Evolutionary conservation across 768 basidiomycete species (phyloP).

Genomic region (Roridomyces roridus): DNA sequence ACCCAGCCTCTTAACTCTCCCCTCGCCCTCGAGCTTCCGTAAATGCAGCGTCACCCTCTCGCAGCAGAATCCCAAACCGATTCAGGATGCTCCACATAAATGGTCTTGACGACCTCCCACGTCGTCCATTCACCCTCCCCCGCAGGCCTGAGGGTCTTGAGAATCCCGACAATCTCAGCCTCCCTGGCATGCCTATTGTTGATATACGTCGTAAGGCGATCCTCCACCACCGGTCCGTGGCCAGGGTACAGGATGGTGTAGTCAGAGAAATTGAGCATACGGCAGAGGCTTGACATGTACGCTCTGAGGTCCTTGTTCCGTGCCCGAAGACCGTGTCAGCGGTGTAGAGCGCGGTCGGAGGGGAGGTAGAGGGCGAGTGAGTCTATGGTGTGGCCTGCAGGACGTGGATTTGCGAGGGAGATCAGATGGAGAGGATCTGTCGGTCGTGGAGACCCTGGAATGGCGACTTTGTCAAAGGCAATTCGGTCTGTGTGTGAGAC

Average conservation of each 20-base stretch:
- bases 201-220: constrained; percentile 78
- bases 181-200: constrained; percentile 84
- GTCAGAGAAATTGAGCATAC: constrained; percentile 54
- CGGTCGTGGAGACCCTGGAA: constrained; percentile 67
- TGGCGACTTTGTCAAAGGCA: too few relatives aligned
- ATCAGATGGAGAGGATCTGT: constrained; percentile 52
- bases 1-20: constrained; percentile 52
- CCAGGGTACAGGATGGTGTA: constrained; percentile 72
- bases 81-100: constrained; percentile 77
- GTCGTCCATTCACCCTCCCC: constrained; percentile 11
- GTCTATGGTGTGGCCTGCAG: constrained; percentile 91
- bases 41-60: constrained; percentile 72
- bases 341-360: constrained; percentile 81
- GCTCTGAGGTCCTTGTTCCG: constrained; percentile 80
- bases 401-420: constrained; percentile 63
- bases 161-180: constrained; percentile 66
- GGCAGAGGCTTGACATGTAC: constrained; percentile 71
- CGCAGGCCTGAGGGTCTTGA: constrained; percentile 44
- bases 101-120: constrained; percentile 59
- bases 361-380: constrained; percentile 78
- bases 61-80: constrained; percentile 73
- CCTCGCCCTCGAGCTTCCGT: constrained; percentile 71
- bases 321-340: constrained; percentile 92
- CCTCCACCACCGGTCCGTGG: constrained; percentile 80
- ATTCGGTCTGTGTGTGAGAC: too few relatives aligned